Evolutionary conservation across 2,329 filamentous ascomycete genomes (phyloP), one percentile per base, ranked within the genome.

Genomic region (Stagonosporopsis chrysanthemi): DNA sequence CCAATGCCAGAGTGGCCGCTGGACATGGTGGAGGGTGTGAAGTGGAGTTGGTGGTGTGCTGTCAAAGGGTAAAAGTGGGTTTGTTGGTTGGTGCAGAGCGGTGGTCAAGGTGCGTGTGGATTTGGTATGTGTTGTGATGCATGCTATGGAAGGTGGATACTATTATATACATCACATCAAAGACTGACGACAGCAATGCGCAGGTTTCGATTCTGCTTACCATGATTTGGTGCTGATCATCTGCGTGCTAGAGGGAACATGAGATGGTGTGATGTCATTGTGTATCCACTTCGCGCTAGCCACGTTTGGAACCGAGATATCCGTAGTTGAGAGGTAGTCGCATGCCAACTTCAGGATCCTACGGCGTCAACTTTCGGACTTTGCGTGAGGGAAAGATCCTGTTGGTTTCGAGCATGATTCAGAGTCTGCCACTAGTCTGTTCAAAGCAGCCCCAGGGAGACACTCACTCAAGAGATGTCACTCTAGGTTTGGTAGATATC

Each of bases 1-100:
- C 63, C 60, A 48, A 59, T 60, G 36, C 69, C 69, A 36, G 64
- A 61, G 57, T 63, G 62, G 38, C 60, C 56, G 14, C 64, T 61
- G 58, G 69, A 59, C 68, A 75, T 38, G 24, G 2, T 14, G 23
- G n/a, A 24, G 14, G 14, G 11, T n/a, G n/a, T n/a, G n/a, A n/a
- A 35, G 38, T 52, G 42, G 42, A 47, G 54, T 52, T 26, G 54
- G 36, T 52, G 24, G 23, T 56, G 47, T 38, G 42, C 42, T 52
- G 54, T 38, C 42, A 52, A 52, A 33, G 12, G 45, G 43, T 47
- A 38, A 51, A 42, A 52, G 48, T 31, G 42, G 54, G 24, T 40
- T 33, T 14, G 28, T 14, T 23, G 22, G 7, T 43, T n/a, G n/a
- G n/a, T n/a, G 36, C 31, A 4, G 29, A 38, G 24, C 22, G 17